A percentile compares a stretch with the other conserved stretches of the same genome.
Conservation (phyloP, 2,329 filamentous ascomycete species). For the Tolypocladium ovalisporum region DNA sequence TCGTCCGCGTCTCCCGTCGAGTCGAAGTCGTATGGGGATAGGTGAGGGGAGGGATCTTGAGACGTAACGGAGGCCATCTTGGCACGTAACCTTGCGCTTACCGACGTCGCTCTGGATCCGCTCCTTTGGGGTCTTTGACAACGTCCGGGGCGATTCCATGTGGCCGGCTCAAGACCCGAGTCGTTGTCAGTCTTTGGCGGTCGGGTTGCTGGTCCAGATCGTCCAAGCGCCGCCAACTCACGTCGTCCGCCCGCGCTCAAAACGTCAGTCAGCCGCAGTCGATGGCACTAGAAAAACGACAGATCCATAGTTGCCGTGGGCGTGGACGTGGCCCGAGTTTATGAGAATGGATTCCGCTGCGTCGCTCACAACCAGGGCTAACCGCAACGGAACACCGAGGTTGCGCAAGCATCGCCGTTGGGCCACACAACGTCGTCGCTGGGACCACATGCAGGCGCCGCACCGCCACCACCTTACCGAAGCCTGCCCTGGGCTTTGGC, state of each 20-base stretch:
- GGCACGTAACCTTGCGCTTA: neutral
- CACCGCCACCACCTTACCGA: neutral
- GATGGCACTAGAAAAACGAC: neutral
- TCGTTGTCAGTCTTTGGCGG: neutral
- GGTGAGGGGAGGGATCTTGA: constrained; percentile 24
- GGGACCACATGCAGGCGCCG: neutral
- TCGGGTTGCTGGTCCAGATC: neutral
- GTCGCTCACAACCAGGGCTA: neutral
- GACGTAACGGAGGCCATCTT: constrained; percentile 28
- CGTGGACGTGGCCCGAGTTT: neutral
- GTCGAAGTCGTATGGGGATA: constrained; percentile 28
- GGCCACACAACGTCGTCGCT: neutral
- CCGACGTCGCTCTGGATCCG: neutral
- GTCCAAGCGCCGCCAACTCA: neutral
- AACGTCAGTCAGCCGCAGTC: neutral
- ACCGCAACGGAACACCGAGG: neutral
- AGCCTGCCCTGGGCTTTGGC: too few species aligned
- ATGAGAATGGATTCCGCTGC: neutral
- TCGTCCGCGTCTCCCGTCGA: constrained; percentile 29
- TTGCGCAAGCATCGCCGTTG: neutral
- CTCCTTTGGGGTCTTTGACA: neutral
- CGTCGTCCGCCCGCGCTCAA: neutral
- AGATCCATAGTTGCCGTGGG: neutral
- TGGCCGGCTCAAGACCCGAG: too few species aligned
- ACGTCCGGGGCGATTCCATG: neutral